These are phyloP conservation scores for Tuber melanosporum DNA, from an alignment of 495 filamentous ascomycete genomes.

Conservation along the genomic window DNA sequence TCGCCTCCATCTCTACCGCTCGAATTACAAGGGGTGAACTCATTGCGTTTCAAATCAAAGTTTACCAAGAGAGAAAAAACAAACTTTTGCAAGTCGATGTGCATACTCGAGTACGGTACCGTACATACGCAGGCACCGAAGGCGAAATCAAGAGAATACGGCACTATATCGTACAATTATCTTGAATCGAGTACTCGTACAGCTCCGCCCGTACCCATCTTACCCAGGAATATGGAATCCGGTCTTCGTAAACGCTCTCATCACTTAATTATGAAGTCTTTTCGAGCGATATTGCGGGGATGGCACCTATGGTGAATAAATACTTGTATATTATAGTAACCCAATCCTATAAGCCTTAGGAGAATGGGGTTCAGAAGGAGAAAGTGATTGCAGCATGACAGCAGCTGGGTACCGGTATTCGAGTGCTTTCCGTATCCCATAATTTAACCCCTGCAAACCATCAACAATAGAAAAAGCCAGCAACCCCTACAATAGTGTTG, in stretches of 20 bases:
- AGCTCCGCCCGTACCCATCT: background rate
- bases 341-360: background rate
- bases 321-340: background rate
- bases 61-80: background rate
- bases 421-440: background rate
- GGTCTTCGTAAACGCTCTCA: background rate
- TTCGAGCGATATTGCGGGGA: background rate
- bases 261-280: background rate
- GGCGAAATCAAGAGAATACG: background rate
- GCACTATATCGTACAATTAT: background rate
- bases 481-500: background rate
- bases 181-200: background rate
- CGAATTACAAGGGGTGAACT: background rate
- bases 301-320: background rate
- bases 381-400: background rate
- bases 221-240: background rate
- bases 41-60: slow-evolving; percentile 2
- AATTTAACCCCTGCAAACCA: background rate
- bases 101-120: background rate
- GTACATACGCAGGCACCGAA: background rate
- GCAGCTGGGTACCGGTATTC: background rate
- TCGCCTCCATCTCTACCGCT: background rate
- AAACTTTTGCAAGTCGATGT: background rate
- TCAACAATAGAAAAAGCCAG: background rate
- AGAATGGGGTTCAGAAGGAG: background rate